Percentiles rank a stretch among this genome's conserved stretches.
Conservation (phyloP, 768 basidiomycete species). For the Solioccasus polychromus region DNA sequence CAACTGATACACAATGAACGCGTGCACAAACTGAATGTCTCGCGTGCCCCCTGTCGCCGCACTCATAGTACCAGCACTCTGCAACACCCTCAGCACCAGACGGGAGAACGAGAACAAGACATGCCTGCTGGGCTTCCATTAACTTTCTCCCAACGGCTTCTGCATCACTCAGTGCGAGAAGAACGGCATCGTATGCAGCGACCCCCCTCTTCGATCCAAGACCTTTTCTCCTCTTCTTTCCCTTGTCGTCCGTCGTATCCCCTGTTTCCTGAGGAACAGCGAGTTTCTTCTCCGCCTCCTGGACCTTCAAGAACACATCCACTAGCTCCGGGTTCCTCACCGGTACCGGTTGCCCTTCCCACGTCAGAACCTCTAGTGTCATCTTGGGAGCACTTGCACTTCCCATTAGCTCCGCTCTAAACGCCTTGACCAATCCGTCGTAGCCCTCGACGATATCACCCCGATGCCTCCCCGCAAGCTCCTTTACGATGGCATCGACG, state of each 20-base stretch:
- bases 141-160: conserved; percentile 81
- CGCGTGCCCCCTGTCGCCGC: conserved; percentile 47
- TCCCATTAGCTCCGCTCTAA: conserved; percentile 43
- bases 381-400: conserved; percentile 41
- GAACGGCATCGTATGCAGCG: conserved; percentile 82
- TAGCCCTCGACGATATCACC: conserved; percentile 64
- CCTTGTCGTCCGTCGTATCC: conserved; percentile 22
- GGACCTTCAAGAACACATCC: conserved; percentile 78
- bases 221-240: conserved; percentile 37
- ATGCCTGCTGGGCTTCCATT: conserved; percentile 80
- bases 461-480: conserved; percentile 55
- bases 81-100: conserved; percentile 18
- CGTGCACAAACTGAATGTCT: conserved; percentile 82
- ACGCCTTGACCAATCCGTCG: conserved; percentile 48
- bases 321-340: conserved; percentile 91
- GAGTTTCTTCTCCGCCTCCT: conserved; percentile 68
- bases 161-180: conserved; percentile 84
- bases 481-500: conserved; percentile 68
- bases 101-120: conserved; percentile 3
- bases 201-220: conserved; percentile 67
- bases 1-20: conserved; percentile 85
- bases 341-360: conserved; percentile 84
- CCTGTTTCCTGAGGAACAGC: conserved; percentile 31
- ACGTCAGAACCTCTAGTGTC: conserved; percentile 58
- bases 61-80: conserved; percentile 42